Evolutionary conservation across 805 yeast species (phyloP).

Genomic region (Candida lessepsii): DNA sequence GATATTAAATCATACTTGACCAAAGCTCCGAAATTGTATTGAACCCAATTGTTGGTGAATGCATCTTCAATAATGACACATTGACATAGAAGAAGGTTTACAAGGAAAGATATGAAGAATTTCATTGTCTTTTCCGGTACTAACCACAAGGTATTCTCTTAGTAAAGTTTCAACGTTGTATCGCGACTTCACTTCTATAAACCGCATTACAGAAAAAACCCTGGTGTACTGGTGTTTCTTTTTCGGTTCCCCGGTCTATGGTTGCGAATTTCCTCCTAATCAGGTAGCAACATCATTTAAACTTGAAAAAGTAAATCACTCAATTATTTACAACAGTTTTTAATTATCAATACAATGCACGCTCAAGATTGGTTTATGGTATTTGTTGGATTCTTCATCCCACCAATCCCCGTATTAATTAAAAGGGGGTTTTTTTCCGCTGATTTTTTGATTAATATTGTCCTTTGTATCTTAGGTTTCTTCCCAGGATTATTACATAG

Average conservation of each 20-base stretch:
- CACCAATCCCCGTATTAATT: constrained; percentile 76
- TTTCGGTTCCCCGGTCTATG: not conserved
- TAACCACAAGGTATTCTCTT: not conserved
- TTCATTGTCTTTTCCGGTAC: not conserved
- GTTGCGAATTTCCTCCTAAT: constrained; percentile 1
- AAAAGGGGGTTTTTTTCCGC: constrained; percentile 72
- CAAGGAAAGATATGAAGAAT: not conserved
- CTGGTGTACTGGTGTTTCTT: constrained; percentile 3
- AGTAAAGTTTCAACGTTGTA: too few relatives aligned
- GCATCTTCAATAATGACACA: constrained; percentile 14
- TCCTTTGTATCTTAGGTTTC: constrained; percentile 67
- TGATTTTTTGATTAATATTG: constrained; percentile 67
- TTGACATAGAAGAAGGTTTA: constrained; percentile 6
- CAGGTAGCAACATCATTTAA: not conserved
- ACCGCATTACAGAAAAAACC: not conserved
- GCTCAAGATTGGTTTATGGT: constrained; percentile 63
- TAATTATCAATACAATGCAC: constrained; percentile 25
- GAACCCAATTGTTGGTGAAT: constrained; percentile 16
- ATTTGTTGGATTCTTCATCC: constrained; percentile 65
- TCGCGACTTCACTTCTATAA: too few relatives aligned
- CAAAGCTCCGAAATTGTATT: constrained; percentile 11
- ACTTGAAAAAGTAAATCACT: not conserved
- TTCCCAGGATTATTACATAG: constrained; percentile 77
- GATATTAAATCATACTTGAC: constrained; percentile 7
- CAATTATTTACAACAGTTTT: not conserved